A percentile compares a stretch with the other conserved stretches of the same genome.
These are phyloP conservation scores for Tolypocladium tundrense DNA, from an alignment of 2,329 filamentous ascomycete genomes.

Conservation along the genomic window DNA sequence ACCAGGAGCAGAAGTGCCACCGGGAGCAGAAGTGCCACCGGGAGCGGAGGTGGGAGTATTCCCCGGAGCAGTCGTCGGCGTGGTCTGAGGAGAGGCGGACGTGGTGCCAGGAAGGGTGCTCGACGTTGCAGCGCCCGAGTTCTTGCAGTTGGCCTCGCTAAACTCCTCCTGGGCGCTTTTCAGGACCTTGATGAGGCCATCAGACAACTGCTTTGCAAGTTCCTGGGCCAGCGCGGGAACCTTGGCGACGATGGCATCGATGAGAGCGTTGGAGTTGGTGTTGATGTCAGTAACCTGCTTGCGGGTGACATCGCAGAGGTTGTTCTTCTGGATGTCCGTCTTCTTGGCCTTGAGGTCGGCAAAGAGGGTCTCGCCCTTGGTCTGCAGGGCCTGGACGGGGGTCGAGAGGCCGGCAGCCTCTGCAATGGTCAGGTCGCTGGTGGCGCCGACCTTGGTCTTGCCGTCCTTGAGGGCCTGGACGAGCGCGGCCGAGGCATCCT, in stretches of 20 bases:
- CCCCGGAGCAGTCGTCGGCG: background rate
- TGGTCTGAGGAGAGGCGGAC: background rate
- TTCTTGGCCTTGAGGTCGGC: slow-evolving; percentile 16
- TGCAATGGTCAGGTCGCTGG: slow-evolving; percentile 1
- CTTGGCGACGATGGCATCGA: slow-evolving; percentile 17
- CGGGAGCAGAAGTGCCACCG: background rate
- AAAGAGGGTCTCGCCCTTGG: slow-evolving; percentile 13
- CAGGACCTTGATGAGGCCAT: slow-evolving; percentile 12
- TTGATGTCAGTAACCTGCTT: slow-evolving; percentile 13
- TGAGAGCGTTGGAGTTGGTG: slow-evolving; percentile 13
- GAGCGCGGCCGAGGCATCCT: slow-evolving; percentile 9
- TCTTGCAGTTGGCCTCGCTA: slow-evolving; percentile 16
- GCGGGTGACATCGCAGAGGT: slow-evolving; percentile 15
- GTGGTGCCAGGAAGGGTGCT: background rate
- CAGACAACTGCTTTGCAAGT: slow-evolving; percentile 14
- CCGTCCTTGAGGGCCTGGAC: slow-evolving; percentile 9
- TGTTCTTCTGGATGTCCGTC: slow-evolving; percentile 13
- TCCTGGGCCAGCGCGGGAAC: slow-evolving; percentile 15
- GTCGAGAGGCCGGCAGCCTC: slow-evolving; percentile 7
- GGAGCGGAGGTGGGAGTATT: background rate
- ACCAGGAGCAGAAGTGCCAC: background rate
- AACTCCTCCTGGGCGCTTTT: slow-evolving; percentile 12
- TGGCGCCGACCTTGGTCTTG: slow-evolving; percentile 5
- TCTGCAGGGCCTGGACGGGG: slow-evolving; percentile 11
- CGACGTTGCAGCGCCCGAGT: slow-evolving; percentile 2